Evolutionary conservation across 2,329 filamentous ascomycete species (phyloP), one percentile per base, ranked within the genome.

Genomic region (Exophiala spinifera): DNA sequence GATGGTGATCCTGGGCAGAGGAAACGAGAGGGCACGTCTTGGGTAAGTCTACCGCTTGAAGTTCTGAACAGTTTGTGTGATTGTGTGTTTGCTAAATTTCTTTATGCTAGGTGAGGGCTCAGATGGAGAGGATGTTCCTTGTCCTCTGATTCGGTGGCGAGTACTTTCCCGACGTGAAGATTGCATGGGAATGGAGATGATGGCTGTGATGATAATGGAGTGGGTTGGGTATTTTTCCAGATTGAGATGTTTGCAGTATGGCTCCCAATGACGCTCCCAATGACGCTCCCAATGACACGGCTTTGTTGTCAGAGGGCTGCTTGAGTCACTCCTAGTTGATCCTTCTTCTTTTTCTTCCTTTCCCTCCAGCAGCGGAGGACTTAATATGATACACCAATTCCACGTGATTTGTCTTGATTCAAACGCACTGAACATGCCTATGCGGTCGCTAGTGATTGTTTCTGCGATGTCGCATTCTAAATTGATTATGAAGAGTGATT

Each of bases 101-200:
- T 25, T 46, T 20, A 14, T 31, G 5, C 23, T 36, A 47, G 45
- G 46, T 48, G 45, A n/a, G 31, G 19, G 8, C 28, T 43, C 51
- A 48, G 20, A 37, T 42, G 34, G 20, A 25, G 10, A 20, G 42
- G n/a, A 25, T 44, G 20, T 44, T 44, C 11, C 11, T 44, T 10
- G 4, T 44, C 15, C 21, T 13, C 17, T 42, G 39, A 42, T 20
- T 19, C 10, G 13, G 15, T 20, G 3, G 7, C n/a, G 6, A 4
- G 17, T 14, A 5, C 14, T 42, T 4, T 4, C 14, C n/a, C 39
- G 15, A 4, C 3, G 11, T 6, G 11, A 31, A 31, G 28, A 6
- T 10, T 3, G 28, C 3, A 7, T 23, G 20, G 23, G 28, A 15
- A 14, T 14, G 23, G 13, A 25, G 23, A 21, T 44, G 13, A 13